Evolutionary conservation across 2,329 filamentous ascomycete genomes (phyloP), one percentile per base, ranked within the genome.

Genomic region (Monosporascus sp.): DNA sequence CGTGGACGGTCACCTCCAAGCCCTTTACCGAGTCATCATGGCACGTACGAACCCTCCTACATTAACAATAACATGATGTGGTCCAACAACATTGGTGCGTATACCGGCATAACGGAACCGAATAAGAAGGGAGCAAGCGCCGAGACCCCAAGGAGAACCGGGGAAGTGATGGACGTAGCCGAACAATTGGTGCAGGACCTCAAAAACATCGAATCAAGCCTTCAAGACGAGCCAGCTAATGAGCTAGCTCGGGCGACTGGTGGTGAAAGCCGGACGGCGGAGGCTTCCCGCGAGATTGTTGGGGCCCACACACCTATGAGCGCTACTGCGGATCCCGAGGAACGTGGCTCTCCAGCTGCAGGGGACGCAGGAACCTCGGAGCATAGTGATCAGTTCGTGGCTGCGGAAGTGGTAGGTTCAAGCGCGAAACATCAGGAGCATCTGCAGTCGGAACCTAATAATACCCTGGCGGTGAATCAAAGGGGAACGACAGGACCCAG

Each of bases 1-100:
- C 71, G 80, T 45, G 80, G 80, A 6, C 74, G 80, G 31, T 83
- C 80, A 24, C 79, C 79, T 1, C 77, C 79, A 0, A 80, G 78
- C 41, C 77, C 77, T 14, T 62, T 75, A 37, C 75, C 77, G 20
- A 77, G 72, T 54, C 71, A 77, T 54, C 66, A 68, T 50, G 75
- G 71, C 47, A 63, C 65, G 47, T 67, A 66, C 54, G 68, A 70
- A 25, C 62, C 67, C 20, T 62, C 66, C 22, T 62, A 58, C 45
- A 53, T 54, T 22, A 50, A 52, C 43, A 52, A 51, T 36, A 56
- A 58, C 43, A 57, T 51, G n/a, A 57, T 41, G 25, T 65, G 67
- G 67, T 49, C 51, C 46, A 59, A 56, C 39, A 45, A 52, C 50
- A 49, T 55, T 20, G 56, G 55, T 24, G 43, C 55, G 39, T 58